These are phyloP conservation scores for Backusella mclennaniae DNA, from an alignment of 192 early-diverging fungal genomes.

Conservation along the genomic window DNA sequence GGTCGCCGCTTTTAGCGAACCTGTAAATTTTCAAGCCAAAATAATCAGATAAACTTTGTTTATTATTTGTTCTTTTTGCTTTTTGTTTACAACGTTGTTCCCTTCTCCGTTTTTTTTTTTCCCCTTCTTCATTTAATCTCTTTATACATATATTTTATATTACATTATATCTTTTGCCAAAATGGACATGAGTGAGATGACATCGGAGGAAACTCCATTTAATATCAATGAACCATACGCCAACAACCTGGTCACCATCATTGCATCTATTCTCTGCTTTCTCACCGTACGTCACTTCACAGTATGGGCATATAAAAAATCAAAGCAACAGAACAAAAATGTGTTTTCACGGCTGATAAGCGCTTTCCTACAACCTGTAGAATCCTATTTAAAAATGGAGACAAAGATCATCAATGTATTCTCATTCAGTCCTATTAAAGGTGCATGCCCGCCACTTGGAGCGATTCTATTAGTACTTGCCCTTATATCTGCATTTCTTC, in stretches of 20 bases:
- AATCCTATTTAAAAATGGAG: slow-evolving; percentile 18
- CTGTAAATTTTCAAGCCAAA: neutral
- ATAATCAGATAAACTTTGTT: slow-evolving; percentile 4
- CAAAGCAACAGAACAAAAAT: neutral
- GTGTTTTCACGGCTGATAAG: neutral
- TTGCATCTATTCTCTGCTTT: neutral
- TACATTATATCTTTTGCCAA: neutral
- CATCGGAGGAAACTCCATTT: neutral
- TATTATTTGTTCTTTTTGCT: neutral
- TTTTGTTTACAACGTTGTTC: neutral
- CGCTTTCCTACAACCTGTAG: neutral
- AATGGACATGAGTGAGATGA: slow-evolving; percentile 6
- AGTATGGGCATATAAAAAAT: neutral
- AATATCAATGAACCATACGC: slow-evolving; percentile 10
- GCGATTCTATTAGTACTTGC: slow-evolving; percentile 35
- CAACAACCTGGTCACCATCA: neutral
- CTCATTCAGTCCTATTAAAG: slow-evolving; percentile 34
- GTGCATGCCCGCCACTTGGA: slow-evolving; percentile 39
- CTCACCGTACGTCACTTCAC: neutral
- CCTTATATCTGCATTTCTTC: slow-evolving; percentile 33
- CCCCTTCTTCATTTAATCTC: neutral
- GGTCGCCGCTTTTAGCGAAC: neutral
- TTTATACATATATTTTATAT: neutral
- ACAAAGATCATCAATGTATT: slow-evolving; percentile 42
- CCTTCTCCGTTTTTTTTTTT: neutral